phyloP scores from a whole-genome alignment of 169 alveolate species.

The Amoebophrya sp. region DNA sequence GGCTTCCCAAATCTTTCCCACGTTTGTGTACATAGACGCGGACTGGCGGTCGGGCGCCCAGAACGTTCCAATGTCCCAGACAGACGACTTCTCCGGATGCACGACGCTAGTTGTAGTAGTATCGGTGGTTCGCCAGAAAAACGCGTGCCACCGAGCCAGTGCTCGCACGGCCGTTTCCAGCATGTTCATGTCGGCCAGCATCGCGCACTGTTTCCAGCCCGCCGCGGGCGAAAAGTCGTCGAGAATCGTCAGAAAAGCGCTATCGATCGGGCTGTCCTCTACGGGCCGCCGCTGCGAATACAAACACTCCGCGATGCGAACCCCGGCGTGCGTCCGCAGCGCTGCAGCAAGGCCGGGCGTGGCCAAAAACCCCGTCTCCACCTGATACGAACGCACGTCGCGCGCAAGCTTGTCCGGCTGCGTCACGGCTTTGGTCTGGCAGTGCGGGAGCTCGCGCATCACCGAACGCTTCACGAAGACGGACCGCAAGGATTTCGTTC shows the following conservation, averaged over 20 bases:
- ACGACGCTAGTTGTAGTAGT: neutral
- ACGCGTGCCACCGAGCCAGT: neutral
- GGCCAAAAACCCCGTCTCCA: neutral
- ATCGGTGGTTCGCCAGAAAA: neutral
- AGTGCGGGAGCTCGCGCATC: neutral
- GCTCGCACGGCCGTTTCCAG: neutral
- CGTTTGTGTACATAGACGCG: neutral
- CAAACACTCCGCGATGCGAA: neutral
- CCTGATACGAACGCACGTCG: neutral
- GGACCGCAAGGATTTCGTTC: neutral
- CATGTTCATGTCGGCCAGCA: neutral
- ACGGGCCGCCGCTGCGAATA: neutral
- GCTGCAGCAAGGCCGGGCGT: neutral
- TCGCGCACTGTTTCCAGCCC: neutral
- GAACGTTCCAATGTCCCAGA: neutral
- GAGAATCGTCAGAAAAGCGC: neutral
- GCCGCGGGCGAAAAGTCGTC: neutral
- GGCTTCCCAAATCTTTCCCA: neutral
- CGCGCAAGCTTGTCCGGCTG: neutral
- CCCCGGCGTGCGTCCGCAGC: neutral
- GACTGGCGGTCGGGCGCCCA: neutral
- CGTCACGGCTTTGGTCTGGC: neutral
- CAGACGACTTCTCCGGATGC: neutral
- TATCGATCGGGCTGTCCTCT: neutral
- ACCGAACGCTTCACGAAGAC: neutral